Evolutionary conservation across 805 yeast species (phyloP).

Genomic region (Hanseniaspora pseudoguilliermondii): DNA sequence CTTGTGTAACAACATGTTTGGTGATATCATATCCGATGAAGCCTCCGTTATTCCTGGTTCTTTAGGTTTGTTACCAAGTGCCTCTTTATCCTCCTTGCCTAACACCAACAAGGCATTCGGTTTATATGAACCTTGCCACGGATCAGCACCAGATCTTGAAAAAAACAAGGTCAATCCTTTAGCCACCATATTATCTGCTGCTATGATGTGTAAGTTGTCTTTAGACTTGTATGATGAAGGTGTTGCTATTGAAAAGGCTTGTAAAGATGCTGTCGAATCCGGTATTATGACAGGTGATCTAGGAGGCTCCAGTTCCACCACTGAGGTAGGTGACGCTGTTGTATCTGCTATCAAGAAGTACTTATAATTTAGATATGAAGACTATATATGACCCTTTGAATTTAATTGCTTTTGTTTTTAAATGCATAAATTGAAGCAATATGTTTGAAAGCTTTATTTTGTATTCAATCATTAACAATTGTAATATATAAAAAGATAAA

Average conservation of each 20-base stretch:
- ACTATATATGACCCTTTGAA: not conserved
- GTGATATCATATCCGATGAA: conserved; percentile 95
- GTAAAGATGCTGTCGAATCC: conserved; percentile 61
- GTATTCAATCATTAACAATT: no score
- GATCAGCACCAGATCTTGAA: conserved; percentile 92
- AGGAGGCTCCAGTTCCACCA: conserved; percentile 70
- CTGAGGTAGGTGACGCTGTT: conserved; percentile 90
- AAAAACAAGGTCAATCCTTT: conserved; percentile 84
- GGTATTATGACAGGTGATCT: conserved; percentile 88
- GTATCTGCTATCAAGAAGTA: conserved; percentile 46
- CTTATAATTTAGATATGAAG: conserved; percentile 2
- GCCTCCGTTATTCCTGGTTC: conserved; percentile 98
- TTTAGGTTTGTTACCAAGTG: conserved; percentile 83
- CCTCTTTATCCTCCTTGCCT: conserved; percentile 93
- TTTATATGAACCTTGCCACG: conserved; percentile 95
- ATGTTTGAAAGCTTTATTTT: no score
- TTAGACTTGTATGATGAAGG: conserved; percentile 76
- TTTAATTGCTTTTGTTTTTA: not conserved
- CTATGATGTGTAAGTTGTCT: conserved; percentile 92
- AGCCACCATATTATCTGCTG: conserved; percentile 89
- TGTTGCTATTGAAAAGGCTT: conserved; percentile 78
- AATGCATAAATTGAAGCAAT: no score
- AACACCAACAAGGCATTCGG: conserved; percentile 92
- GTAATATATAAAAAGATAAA: no score
- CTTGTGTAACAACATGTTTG: conserved; percentile 92